Percentiles rank a stretch among this genome's conserved stretches.
Evolutionary conservation across 2,329 filamentous ascomycete genomes (phyloP).

Genomic region (Xylaria sp.): DNA sequence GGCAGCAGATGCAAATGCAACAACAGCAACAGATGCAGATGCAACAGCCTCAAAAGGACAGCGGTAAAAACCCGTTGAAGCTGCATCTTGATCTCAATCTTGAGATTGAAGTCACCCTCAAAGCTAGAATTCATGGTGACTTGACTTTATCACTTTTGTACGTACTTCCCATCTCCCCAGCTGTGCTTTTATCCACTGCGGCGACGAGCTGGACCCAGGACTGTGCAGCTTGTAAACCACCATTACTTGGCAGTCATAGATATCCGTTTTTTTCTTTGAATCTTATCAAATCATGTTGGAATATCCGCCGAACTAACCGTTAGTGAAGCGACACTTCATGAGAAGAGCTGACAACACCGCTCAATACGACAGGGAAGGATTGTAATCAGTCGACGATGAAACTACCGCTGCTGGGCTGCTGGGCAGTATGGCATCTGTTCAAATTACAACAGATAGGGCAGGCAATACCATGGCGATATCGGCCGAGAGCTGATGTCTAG

Average conservation of each 20-base stretch:
- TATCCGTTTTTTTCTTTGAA: background rate
- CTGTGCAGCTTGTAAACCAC: slow-evolving; percentile 2
- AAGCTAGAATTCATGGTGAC: slow-evolving; percentile 87
- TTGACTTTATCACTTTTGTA: slow-evolving; percentile 62
- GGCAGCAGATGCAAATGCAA: slow-evolving; percentile 44
- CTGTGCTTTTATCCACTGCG: slow-evolving; percentile 13
- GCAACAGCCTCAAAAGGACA: slow-evolving; percentile 41
- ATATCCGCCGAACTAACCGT: slow-evolving; percentile 14
- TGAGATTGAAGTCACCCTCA: slow-evolving; percentile 85
- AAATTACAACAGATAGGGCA: background rate
- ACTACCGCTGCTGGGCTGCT: background rate
- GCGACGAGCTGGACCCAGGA: background rate
- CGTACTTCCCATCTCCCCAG: slow-evolving; percentile 34
- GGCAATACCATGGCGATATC: background rate
- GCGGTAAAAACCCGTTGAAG: slow-evolving; percentile 70
- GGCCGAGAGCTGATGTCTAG: background rate
- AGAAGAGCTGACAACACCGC: slow-evolving; percentile 7
- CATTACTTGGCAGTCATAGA: background rate
- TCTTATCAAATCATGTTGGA: background rate
- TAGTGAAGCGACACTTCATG: slow-evolving; percentile 31
- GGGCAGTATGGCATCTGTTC: background rate
- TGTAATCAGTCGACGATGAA: background rate
- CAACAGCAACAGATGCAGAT: slow-evolving; percentile 44
- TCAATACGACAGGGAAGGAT: slow-evolving; percentile 3
- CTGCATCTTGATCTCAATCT: slow-evolving; percentile 82